These are phyloP conservation scores for Boletus subparvulus DNA, from an alignment of 768 basidiomycete genomes.

Conservation along the genomic window DNA sequence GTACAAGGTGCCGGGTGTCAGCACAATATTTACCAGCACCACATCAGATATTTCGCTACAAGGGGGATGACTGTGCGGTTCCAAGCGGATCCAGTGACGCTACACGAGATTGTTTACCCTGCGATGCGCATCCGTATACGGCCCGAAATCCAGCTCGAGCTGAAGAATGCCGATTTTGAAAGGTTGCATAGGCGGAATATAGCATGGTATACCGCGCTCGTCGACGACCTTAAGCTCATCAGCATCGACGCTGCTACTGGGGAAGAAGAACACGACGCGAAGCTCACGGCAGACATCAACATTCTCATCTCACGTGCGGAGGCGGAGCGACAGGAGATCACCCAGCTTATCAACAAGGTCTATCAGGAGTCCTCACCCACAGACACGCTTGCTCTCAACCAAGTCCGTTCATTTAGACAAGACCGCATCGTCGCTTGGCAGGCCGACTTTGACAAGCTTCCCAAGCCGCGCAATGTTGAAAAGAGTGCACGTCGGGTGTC, in stretches of 20 bases:
- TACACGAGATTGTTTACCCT: slow-evolving; percentile 89
- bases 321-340: slow-evolving; percentile 70
- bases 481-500: slow-evolving; percentile 55
- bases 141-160: slow-evolving; percentile 81
- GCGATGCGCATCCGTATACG: slow-evolving; percentile 82
- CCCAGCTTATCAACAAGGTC: slow-evolving; percentile 68
- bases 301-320: slow-evolving; percentile 70
- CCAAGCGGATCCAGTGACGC: slow-evolving; percentile 75
- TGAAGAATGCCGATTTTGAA: slow-evolving; percentile 92
- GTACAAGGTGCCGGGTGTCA: slow-evolving; percentile 88
- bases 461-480: slow-evolving; percentile 63
- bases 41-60: slow-evolving; percentile 86
- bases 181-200: slow-evolving; percentile 69
- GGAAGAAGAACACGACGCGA: slow-evolving; percentile 68
- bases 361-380: slow-evolving; percentile 79
- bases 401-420: slow-evolving; percentile 82
- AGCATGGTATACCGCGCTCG: slow-evolving; percentile 70
- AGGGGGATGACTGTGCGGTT: slow-evolving; percentile 87
- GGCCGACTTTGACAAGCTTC: slow-evolving; percentile 83
- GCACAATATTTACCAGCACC: slow-evolving; percentile 93
- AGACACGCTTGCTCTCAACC: slow-evolving; percentile 86
- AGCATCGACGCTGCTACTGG: slow-evolving; percentile 78
- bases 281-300: slow-evolving; percentile 62
- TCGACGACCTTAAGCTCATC: slow-evolving; percentile 75
- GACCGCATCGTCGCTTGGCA: slow-evolving; percentile 98